Evolutionary conservation across 1,139 yeast genomes (phyloP), one percentile per base, ranked within the genome.

Genomic region (Hansenula sp.): DNA sequence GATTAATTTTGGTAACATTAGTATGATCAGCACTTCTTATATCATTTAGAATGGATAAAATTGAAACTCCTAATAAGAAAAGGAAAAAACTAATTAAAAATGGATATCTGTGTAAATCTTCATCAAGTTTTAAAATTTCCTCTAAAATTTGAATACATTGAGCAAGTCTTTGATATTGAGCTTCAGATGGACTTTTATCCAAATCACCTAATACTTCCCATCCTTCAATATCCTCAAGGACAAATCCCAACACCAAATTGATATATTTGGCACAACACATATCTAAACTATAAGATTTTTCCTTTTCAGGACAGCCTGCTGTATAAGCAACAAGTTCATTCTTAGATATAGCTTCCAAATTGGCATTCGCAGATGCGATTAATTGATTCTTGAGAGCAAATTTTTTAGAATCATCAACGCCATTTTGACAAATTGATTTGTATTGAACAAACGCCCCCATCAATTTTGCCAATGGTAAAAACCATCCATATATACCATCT

Each of bases 401-500:
- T 10, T 33, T 33, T 19, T 13, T 24, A 3, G 24, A 10, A 16
- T 33, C 13, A 25, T 24, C 22, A 18, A 17, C 12, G 6, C 17
- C 25, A 12, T 30, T 17, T 6, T 21, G 22, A n/a, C 17, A 36
- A 5, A 36, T 12, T 11, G 30, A 27, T 32, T 38, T 44, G 19
- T 38, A 41, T 18, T 44, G 34, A 7, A 39, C 41, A n/a, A 44
- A 45, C 16, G 41, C 41, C 0, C 55, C 57, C 42, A 53, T 43
- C 5, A 56, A 12, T 22, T 43, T 45, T 12, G 50, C 45, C 8
- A 49, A 26, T 3, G 57, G 56, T 3, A 57, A 30, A 34, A 50
- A 44, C 58, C 58, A 56, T 1, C 60, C 61, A 41, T 51, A 55
- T 3, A 55, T 39, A 2, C 59, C 60, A 14, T 41, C 41, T 5